Conservation (phyloP, 768 basidiomycete genomes). For the Punctularia strigosozonata region DNA sequence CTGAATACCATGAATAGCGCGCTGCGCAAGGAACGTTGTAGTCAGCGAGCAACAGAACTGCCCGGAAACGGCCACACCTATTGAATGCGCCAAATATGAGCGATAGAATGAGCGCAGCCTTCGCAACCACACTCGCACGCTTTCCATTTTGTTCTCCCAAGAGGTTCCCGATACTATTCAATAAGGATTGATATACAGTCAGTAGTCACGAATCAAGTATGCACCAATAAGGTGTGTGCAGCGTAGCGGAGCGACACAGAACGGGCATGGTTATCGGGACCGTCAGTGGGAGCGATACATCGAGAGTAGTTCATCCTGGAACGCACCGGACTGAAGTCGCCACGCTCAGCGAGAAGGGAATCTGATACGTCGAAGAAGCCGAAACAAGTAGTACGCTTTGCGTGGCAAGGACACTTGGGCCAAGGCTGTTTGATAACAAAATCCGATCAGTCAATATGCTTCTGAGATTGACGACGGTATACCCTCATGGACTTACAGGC, state of each 20-base stretch:
- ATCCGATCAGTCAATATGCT: conserved; percentile 4
- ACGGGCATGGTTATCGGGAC: no score
- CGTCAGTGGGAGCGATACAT: conserved; percentile 8
- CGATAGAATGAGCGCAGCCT: conserved; percentile 53
- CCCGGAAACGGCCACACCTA: conserved; percentile 30
- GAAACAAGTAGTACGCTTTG: conserved; percentile 81
- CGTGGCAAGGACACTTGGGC: conserved; percentile 72
- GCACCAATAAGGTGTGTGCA: no score
- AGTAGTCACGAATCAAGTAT: conserved; percentile 1
- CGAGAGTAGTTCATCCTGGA: neutral
- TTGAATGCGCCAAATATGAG: conserved; percentile 52
- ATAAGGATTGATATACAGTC: neutral
- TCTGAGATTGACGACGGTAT: neutral
- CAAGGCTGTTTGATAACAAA: conserved; percentile 38
- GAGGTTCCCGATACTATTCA: conserved; percentile 69
- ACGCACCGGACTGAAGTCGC: conserved; percentile 76
- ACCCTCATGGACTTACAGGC: conserved; percentile 25
- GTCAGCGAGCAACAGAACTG: neutral
- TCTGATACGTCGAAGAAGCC: conserved; percentile 68
- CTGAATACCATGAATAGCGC: conserved; percentile 31
- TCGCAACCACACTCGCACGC: conserved; percentile 60
- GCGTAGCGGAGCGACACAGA: no score
- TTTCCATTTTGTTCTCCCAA: conserved; percentile 69
- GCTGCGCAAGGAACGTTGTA: conserved; percentile 14
- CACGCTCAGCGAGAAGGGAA: conserved; percentile 71